Conservation (phyloP, 2,329 filamentous ascomycete genomes). For the Orbilia oligospora region DNA sequence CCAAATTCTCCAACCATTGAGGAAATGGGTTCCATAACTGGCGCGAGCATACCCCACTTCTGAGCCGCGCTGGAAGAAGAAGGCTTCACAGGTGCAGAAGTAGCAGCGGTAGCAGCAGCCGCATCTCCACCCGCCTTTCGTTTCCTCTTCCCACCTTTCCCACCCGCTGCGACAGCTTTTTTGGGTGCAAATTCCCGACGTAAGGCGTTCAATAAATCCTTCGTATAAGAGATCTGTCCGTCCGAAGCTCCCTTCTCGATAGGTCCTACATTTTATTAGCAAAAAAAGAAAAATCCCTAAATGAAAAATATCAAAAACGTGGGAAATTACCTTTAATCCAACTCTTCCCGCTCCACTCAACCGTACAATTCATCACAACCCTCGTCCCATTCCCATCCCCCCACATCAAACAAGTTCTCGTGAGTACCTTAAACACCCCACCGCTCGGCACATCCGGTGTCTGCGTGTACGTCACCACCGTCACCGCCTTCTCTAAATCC, state of each 20-base stretch:
- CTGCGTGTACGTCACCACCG: conserved; percentile 84
- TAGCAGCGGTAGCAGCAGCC: conserved; percentile 68
- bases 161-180: conserved; percentile 66
- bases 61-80: conserved; percentile 60
- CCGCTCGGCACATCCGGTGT: conserved; percentile 96
- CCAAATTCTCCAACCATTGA: conserved; percentile 69
- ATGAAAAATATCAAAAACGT: conserved; percentile 10
- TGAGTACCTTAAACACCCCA: conserved; percentile 91
- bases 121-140: conserved; percentile 71
- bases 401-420: conserved; percentile 95
- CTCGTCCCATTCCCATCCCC: conserved; percentile 75
- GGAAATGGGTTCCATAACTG: conserved; percentile 64
- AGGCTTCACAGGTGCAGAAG: conserved; percentile 65
- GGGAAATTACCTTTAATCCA: conserved; percentile 87
- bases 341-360: conserved; percentile 98
- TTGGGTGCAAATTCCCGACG: conserved; percentile 80
- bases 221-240: conserved; percentile 86
- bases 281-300: conserved; percentile 35
- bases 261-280: conserved; percentile 74
- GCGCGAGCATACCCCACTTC: conserved; percentile 64
- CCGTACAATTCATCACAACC: conserved; percentile 86
- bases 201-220: conserved; percentile 81
- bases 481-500: conserved; percentile 88
- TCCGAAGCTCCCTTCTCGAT: conserved; percentile 97
- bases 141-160: conserved; percentile 58